phyloP scores from a whole-genome alignment of 192 early-diverging fungal genomes.

The Rhizophagus clarus region DNA sequence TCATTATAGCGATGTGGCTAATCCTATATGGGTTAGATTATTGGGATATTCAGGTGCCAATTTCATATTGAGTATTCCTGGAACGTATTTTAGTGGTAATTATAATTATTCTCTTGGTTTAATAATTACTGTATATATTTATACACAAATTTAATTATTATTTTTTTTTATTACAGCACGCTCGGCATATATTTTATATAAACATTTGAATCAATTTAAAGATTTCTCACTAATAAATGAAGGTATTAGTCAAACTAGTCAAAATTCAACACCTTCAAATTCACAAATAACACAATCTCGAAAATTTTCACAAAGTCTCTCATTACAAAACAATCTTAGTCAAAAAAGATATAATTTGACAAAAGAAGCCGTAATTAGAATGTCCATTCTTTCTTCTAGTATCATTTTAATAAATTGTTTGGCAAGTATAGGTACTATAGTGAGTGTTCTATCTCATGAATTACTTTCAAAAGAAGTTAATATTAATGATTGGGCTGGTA shows the following conservation, averaged over 20 bases:
- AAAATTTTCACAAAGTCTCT: not conserved
- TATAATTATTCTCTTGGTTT: not conserved
- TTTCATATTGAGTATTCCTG: not conserved
- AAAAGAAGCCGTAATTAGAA: not conserved
- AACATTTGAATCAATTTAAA: constrained; percentile 16
- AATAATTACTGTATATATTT: not conserved
- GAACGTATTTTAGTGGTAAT: not conserved
- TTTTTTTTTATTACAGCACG: not conserved
- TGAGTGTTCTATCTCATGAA: not conserved
- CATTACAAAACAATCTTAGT: not conserved
- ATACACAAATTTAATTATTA: not conserved
- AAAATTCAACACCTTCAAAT: not conserved
- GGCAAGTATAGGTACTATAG: not conserved
- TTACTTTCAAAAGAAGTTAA: not conserved
- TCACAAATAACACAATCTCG: not conserved
- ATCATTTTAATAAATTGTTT: not conserved
- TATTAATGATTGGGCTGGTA: not conserved
- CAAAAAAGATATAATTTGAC: not conserved
- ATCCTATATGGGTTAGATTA: constrained; percentile 13
- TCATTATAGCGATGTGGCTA: not conserved
- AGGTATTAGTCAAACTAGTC: not conserved
- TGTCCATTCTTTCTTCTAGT: not conserved
- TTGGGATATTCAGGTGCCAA: not conserved
- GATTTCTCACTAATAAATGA: not conserved
- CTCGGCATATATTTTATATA: not conserved